These are phyloP conservation scores for Phytophthora nicotianae DNA, from an alignment of 352 stramenopile species.

Conservation along the genomic window DNA sequence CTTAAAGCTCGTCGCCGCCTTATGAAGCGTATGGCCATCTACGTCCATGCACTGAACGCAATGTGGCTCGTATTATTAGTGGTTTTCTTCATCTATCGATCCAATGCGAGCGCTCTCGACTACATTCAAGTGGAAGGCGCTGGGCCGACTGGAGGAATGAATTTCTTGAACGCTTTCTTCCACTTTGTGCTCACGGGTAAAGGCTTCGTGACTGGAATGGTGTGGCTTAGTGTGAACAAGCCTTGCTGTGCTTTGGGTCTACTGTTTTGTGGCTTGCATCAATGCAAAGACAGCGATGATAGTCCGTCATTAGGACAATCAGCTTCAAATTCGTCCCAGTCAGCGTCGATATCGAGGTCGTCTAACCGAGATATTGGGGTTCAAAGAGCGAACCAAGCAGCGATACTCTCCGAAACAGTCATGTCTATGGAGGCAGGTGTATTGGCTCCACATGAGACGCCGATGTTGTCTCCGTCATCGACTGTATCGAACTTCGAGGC, in stretches of 20 bases:
- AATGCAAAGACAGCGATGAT: constrained; percentile 30
- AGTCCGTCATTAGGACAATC: constrained; percentile 24
- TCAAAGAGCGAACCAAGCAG: constrained; percentile 9
- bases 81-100: constrained; percentile 67
- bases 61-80: constrained; percentile 70
- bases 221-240: constrained; percentile 73
- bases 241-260: constrained; percentile 50
- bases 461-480: constrained; percentile 15
- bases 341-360: constrained; percentile 33
- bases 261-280: constrained; percentile 37
- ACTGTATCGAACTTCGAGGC: constrained; percentile 17
- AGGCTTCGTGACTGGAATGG: constrained; percentile 64
- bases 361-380: constrained; percentile 18
- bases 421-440: constrained; percentile 34
- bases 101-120: constrained; percentile 42
- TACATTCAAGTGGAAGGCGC: constrained; percentile 37
- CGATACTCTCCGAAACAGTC: constrained; percentile 16
- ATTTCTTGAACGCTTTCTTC: constrained; percentile 56
- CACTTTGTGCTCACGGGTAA: constrained; percentile 68
- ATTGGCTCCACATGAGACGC: constrained; percentile 12
- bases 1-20: constrained; percentile 68
- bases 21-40: constrained; percentile 79
- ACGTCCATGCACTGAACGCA: constrained; percentile 70
- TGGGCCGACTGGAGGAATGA: constrained; percentile 17
- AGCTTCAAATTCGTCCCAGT: constrained; percentile 29